Evolutionary conservation across 768 basidiomycete genomes (phyloP).

Genomic region (Leccinum ochraceum): DNA sequence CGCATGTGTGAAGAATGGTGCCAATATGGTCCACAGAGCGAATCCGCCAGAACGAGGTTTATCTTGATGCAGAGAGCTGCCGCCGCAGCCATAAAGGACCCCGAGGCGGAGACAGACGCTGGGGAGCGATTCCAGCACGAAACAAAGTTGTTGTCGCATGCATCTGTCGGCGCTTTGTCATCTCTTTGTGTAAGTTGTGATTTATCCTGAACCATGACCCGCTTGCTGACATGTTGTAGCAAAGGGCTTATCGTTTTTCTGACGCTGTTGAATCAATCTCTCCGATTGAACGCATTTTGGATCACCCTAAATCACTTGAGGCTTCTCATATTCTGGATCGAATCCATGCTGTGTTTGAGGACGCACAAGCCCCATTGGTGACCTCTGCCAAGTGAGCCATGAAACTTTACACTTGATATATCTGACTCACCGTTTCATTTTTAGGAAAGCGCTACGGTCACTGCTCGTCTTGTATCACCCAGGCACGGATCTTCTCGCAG

Average conservation of each 20-base stretch:
- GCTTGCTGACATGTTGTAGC: slow-evolving; percentile 42
- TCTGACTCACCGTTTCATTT: slow-evolving; percentile 6
- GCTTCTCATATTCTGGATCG: slow-evolving; percentile 59
- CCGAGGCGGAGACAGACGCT: slow-evolving; percentile 50
- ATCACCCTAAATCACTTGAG: slow-evolving; percentile 55
- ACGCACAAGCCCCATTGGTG: slow-evolving; percentile 51
- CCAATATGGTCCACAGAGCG: slow-evolving; percentile 74
- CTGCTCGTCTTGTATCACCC: slow-evolving; percentile 59
- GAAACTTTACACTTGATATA: slow-evolving; percentile 1
- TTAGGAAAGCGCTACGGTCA: slow-evolving; percentile 74
- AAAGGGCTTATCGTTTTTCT: slow-evolving; percentile 74
- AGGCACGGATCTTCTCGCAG: slow-evolving; percentile 60
- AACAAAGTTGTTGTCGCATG: slow-evolving; percentile 69
- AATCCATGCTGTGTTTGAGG: slow-evolving; percentile 67
- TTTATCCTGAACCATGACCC: background rate
- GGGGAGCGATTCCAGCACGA: slow-evolving; percentile 68
- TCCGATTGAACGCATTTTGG: slow-evolving; percentile 59
- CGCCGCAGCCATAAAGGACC: slow-evolving; percentile 53
- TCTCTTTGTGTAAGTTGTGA: slow-evolving; percentile 73
- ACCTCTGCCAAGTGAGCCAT: slow-evolving; percentile 63
- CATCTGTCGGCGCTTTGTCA: slow-evolving; percentile 86
- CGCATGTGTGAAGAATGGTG: slow-evolving; percentile 94
- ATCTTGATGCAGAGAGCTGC: slow-evolving; percentile 71
- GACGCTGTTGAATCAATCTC: slow-evolving; percentile 55
- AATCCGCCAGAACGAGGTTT: slow-evolving; percentile 68